Percentiles rank a stretch among this genome's conserved stretches.
Evolutionary conservation across 345 rosid species (phyloP).

Genomic region (Lenwebbia sp.): DNA sequence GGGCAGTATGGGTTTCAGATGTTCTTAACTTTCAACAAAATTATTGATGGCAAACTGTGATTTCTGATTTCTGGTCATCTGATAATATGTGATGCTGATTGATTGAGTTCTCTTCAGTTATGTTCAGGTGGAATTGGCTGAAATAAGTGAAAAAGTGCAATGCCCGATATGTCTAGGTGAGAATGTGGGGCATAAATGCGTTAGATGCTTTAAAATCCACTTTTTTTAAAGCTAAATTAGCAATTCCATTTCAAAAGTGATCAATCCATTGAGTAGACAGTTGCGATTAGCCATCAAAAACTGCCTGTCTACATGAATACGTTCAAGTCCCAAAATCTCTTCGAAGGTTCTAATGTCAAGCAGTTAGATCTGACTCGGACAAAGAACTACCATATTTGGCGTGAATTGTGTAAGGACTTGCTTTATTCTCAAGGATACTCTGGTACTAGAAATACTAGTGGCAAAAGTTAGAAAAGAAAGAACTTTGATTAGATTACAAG

Average conservation of each 20-base stretch:
- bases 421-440: background rate
- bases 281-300: background rate
- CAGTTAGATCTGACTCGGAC: background rate
- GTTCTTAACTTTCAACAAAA: background rate
- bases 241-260: background rate
- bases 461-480: background rate
- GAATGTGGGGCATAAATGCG: background rate
- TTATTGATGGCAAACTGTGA: background rate
- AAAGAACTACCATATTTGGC: background rate
- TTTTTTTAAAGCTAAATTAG: background rate
- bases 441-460: background rate
- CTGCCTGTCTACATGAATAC: background rate
- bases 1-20: background rate
- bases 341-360: background rate
- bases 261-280: background rate
- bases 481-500: background rate
- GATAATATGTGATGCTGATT: background rate
- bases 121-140: conserved; percentile 38
- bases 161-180: conserved; percentile 75
- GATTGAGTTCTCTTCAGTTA: background rate
- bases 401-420: background rate
- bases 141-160: conserved; percentile 65
- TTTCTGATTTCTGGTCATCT: background rate
- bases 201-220: background rate
- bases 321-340: background rate